These are phyloP conservation scores for Solanum ossicruentum DNA, from an alignment of 257 asterid genomes.

Conservation along the genomic window DNA sequence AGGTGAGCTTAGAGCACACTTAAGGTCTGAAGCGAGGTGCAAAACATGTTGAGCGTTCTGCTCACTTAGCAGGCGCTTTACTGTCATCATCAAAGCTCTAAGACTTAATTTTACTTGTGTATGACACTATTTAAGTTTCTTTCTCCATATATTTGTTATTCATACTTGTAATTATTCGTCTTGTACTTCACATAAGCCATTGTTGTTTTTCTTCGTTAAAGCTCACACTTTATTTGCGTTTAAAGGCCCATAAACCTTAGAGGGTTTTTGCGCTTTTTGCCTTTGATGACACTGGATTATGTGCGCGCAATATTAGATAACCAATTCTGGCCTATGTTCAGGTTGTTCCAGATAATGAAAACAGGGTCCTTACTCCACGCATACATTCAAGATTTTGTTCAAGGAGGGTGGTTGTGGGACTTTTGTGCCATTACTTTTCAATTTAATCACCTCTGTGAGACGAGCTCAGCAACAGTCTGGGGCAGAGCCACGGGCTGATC, in stretches of 20 bases:
- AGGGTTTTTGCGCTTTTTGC: not conserved
- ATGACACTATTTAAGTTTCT: not conserved
- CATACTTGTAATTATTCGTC: not conserved
- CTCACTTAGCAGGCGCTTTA: not conserved
- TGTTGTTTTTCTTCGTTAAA: not conserved
- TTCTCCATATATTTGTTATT: not conserved
- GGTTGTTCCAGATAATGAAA: constrained; percentile 85
- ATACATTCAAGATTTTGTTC: constrained; percentile 85
- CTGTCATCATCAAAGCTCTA: not conserved
- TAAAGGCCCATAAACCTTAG: not conserved
- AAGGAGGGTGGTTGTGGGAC: constrained; percentile 99
- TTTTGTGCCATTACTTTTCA: constrained; percentile 76
- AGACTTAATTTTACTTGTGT: not conserved
- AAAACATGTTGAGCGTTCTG: not conserved
- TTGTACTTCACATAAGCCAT: not conserved
- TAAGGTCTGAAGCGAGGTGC: not conserved
- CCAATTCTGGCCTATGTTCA: constrained; percentile 8
- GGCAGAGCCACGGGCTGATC: constrained; percentile 56
- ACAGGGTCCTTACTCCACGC: constrained; percentile 80
- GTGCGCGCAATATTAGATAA: not conserved
- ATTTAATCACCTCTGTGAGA: constrained; percentile 66
- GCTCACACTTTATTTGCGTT: not conserved
- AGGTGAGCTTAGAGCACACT: not conserved
- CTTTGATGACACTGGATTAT: not conserved
- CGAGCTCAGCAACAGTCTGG: constrained; percentile 41